Base-by-base conservation (phyloP, 2,329 filamentous ascomycete genomes). In the Botrytis cinerea region DNA sequence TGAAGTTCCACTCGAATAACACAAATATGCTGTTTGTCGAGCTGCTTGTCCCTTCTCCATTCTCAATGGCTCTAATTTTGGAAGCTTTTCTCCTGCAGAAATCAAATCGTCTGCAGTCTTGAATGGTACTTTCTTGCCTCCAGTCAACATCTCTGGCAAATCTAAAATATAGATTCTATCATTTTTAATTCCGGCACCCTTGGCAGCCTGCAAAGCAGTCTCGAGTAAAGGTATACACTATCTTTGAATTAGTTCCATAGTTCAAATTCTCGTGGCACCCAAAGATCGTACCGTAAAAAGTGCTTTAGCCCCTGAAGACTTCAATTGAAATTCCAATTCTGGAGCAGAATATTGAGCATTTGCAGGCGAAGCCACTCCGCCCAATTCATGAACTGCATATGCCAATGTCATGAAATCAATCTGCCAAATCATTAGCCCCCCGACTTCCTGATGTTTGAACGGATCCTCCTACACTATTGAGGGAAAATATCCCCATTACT, bases 301-400 rank as follows among this genome's bases (percentile, higher is more conserved):
- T 0, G 87, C 92, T 79, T 90, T 93, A 46, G 93, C 92, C 0
- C 88, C 87, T 0, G 91, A 91, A 81, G 96, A 92, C 78, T 89
- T 89, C 73, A 98, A 86, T 83, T 98, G 95, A 79, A 92, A 94
- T 14, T 91, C 90, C 38, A 98, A 86, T 82, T 98, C 95, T 10
- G 93, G 88, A 35, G 88, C 88, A 0, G 92, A 97, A 83, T 97
- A 97, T 9, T 90, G 89, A 38, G 94, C 94, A 80, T 97, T 98
- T 4, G 93, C 94, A 0, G 95, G 94, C 32, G 91, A 93, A 22
- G 92, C 85, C 73, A 93, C 84, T 54, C 93, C 94, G n/a, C 90
- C 90, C 22, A 95, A 83, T 73, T 91, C 87, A 81, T 95, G 93
- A 25, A 92, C 86, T 4, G 93, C 91, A 86, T 92, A 93, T 57